These are phyloP conservation scores for Mucor mucedo DNA, from an alignment of 371 early-diverging fungal species.

Conservation along the genomic window DNA sequence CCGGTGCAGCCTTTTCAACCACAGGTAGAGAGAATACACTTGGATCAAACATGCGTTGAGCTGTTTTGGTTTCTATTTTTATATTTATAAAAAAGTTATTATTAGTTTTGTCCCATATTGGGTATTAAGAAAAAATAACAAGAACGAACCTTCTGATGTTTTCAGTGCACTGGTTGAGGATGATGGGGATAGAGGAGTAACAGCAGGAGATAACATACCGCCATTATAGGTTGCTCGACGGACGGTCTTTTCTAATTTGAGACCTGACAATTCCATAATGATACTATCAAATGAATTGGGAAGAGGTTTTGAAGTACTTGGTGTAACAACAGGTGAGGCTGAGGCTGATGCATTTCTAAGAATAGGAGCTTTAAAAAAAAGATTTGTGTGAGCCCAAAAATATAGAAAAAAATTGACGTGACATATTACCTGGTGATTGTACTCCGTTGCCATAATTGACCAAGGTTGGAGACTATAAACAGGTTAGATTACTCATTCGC, in stretches of 20 bases:
- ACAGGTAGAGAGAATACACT: slow-evolving; percentile 7
- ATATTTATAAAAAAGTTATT: background rate
- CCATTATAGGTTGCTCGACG: slow-evolving; percentile 39
- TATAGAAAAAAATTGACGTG: background rate
- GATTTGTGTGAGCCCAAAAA: background rate
- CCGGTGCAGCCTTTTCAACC: background rate
- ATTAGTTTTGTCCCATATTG: background rate
- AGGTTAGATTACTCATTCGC: background rate
- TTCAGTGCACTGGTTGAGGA: slow-evolving; percentile 1
- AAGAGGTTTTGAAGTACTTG: slow-evolving; percentile 11
- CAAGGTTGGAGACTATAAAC: slow-evolving; percentile 6
- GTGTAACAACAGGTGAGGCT: slow-evolving; percentile 20
- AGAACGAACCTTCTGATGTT: background rate
- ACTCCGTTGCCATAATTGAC: slow-evolving; percentile 6
- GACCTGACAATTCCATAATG: slow-evolving; percentile 39
- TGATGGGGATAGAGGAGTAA: slow-evolving; percentile 1
- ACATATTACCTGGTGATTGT: slow-evolving; percentile 4
- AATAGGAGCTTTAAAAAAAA: slow-evolving; percentile 3
- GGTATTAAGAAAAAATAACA: background rate
- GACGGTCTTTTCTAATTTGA: slow-evolving; percentile 22
- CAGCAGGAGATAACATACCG: slow-evolving; percentile 34
- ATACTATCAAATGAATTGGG: slow-evolving; percentile 22
- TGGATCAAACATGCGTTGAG: slow-evolving; percentile 1
- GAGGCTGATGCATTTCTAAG: slow-evolving; percentile 6
- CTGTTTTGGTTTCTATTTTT: background rate